Percentiles rank a stretch among this genome's conserved stretches.
Conservation (phyloP, 164 flowering plant genomes). For the Liriodendron chinense region DNA sequence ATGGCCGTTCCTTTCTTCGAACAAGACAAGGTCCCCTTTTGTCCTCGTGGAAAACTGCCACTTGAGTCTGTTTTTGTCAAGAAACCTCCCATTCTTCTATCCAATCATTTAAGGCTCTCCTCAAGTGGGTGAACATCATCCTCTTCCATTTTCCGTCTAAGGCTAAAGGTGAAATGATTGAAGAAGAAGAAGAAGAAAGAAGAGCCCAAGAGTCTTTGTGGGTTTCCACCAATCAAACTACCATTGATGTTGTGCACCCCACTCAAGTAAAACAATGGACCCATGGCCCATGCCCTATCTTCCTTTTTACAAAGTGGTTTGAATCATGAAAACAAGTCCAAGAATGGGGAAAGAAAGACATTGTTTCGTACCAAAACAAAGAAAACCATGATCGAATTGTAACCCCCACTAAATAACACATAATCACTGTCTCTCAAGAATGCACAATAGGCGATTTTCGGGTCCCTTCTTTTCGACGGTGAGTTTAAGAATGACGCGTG, state of each 20-base stretch:
- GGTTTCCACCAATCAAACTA: conserved; percentile 1
- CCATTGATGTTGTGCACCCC: neutral
- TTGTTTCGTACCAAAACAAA: neutral
- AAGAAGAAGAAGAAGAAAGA: neutral
- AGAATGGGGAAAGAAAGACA: neutral
- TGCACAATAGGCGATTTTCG: neutral
- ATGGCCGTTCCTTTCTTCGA: neutral
- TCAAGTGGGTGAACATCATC: neutral
- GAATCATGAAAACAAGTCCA: neutral
- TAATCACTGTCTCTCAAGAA: neutral
- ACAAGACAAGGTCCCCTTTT: neutral
- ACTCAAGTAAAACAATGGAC: neutral
- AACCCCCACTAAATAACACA: neutral
- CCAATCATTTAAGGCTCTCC: neutral
- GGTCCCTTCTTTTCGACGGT: neutral
- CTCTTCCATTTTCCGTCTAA: neutral
- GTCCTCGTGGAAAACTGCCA: neutral
- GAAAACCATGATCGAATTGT: neutral
- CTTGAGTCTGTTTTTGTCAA: neutral
- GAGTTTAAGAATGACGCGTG: neutral
- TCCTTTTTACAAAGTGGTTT: neutral
- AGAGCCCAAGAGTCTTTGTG: neutral
- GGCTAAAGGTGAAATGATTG: conserved; percentile 4
- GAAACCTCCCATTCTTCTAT: neutral
- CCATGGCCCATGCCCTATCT: neutral